phyloP scores from a whole-genome alignment of 495 filamentous ascomycete genomes.

The Penicillium flavigenum region DNA sequence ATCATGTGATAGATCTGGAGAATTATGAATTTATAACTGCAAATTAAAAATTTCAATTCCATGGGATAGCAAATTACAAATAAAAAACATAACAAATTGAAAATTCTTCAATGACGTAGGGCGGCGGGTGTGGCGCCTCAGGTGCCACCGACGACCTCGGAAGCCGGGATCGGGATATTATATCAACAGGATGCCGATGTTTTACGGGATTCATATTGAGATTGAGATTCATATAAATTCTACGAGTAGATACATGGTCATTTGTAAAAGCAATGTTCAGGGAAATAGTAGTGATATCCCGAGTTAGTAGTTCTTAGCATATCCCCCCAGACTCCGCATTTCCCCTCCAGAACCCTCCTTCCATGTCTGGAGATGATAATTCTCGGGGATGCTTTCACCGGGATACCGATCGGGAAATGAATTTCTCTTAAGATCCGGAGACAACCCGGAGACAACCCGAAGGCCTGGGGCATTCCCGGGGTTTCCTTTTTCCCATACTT shows the following conservation, averaged over 20 bases:
- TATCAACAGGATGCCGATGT: conserved; percentile 2
- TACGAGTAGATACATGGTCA: too few species aligned
- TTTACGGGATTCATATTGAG: neutral
- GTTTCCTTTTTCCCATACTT: conserved; percentile 5
- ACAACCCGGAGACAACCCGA: conserved; percentile 14
- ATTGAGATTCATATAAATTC: neutral
- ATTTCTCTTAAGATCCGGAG: neutral
- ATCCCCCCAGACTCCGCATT: conserved; percentile 26
- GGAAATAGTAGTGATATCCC: neutral
- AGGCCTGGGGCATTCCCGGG: conserved; percentile 23
- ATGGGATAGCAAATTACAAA: neutral
- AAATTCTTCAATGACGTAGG: conserved; percentile 12
- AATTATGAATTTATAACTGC: too few species aligned
- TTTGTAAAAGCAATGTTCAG: too few species aligned
- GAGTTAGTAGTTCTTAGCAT: neutral
- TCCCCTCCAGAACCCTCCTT: conserved; percentile 12
- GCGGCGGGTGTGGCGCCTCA: conserved; percentile 9
- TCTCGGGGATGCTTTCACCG: conserved; percentile 21
- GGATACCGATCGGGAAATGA: conserved; percentile 23
- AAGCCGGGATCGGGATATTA: conserved; percentile 2
- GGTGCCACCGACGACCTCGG: conserved; percentile 1
- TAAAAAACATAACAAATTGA: neutral
- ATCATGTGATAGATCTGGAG: too few species aligned
- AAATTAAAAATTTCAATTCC: too few species aligned
- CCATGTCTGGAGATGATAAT: neutral